Evolutionary conservation across 495 filamentous ascomycete genomes (phyloP).

Genomic region (Penicillium simplicissimum): DNA sequence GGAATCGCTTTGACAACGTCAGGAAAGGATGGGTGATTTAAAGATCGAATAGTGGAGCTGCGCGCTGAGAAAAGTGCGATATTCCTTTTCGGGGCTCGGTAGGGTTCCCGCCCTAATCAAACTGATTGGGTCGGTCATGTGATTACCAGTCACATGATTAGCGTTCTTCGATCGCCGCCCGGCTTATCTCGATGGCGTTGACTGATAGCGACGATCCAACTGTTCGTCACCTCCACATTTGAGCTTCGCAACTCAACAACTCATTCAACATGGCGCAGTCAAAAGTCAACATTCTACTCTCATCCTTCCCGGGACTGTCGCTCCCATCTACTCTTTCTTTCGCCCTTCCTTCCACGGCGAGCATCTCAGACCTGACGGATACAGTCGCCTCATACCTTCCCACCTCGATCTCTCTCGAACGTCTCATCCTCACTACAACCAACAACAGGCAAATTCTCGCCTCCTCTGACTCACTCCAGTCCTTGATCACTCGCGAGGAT

Average conservation of each 20-base stretch:
- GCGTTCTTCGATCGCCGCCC: not conserved
- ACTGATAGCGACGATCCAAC: not conserved
- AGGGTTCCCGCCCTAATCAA: constrained; percentile 45
- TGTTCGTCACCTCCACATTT: not conserved
- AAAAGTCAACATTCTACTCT: constrained; percentile 78
- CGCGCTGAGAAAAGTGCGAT: constrained; percentile 44
- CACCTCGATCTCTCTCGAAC: constrained; percentile 39
- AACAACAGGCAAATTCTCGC: constrained; percentile 68
- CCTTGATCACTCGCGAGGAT: constrained; percentile 28
- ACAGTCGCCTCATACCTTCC: constrained; percentile 67
- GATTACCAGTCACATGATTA: constrained; percentile 15
- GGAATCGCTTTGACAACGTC: constrained; percentile 59
- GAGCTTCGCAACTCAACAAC: not conserved
- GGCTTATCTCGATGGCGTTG: constrained; percentile 9
- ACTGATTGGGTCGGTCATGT: constrained; percentile 21
- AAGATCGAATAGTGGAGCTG: constrained; percentile 45
- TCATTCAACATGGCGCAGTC: constrained; percentile 33
- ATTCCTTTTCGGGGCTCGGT: constrained; percentile 30
- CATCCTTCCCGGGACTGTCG: constrained; percentile 77
- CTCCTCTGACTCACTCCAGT: constrained; percentile 34
- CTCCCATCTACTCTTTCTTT: constrained; percentile 77
- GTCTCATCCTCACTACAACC: constrained; percentile 77
- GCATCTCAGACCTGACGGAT: constrained; percentile 64
- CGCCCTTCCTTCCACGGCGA: constrained; percentile 62
- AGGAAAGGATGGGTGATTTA: constrained; percentile 42